phyloP scores from a whole-genome alignment of 2,329 filamentous ascomycete species.

The Orbilia ellipsospora region DNA sequence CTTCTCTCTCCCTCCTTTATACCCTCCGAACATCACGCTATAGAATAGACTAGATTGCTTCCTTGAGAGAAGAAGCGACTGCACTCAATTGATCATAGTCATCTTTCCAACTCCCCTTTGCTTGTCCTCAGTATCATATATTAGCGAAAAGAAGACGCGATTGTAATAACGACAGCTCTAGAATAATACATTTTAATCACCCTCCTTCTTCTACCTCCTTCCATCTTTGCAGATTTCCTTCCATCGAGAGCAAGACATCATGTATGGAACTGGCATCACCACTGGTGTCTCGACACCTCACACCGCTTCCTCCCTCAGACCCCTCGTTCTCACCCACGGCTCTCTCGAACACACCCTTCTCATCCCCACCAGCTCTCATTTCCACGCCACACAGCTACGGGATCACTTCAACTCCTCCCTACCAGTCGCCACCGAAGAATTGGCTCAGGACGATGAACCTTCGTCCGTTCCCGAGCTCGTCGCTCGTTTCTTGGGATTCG shows the following conservation, averaged over 20 bases:
- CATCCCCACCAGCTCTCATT: conserved; percentile 93
- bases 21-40: neutral
- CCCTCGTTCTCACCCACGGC: conserved; percentile 89
- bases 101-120: neutral
- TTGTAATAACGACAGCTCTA: conserved; percentile 5
- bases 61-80: too few species aligned
- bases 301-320: conserved; percentile 90
- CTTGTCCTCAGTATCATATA: neutral
- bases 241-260: conserved; percentile 66
- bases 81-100: conserved; percentile 2
- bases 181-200: neutral
- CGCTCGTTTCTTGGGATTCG: conserved; percentile 89
- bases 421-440: conserved; percentile 92
- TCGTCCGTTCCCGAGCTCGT: conserved; percentile 93
- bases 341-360: conserved; percentile 96
- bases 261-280: conserved; percentile 87
- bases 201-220: neutral
- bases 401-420: conserved; percentile 87
- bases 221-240: conserved; percentile 61
- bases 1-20: conserved; percentile 2
- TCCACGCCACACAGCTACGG: conserved; percentile 93
- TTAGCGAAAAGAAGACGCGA: too few species aligned
- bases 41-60: too few species aligned
- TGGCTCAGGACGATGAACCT: conserved; percentile 98
- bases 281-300: conserved; percentile 97